Base-by-base conservation (phyloP, 176 grass and related monocot species). In the Elaeis guineensis region DNA sequence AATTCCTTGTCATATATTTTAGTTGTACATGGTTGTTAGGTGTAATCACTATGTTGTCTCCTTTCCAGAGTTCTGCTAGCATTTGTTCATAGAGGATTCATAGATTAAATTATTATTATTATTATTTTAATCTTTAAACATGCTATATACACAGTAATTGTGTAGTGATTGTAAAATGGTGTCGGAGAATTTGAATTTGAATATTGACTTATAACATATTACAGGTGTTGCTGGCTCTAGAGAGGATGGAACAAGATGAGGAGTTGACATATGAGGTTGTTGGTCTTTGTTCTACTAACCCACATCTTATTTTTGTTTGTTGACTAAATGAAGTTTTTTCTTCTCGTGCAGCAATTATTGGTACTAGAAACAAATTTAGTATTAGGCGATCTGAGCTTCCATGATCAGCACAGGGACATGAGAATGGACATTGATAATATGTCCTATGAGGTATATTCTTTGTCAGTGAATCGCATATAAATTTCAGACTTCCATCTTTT, bases 391-490 rank as follows among this genome's bases (percentile, higher is more conserved):
- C 72, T 92, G 50, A 80, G 70, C 54, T 85, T 91, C 70, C 61
- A 80, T 29, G 93, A 97, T 69, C 78, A 78, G 71, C 78, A 91
- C 20, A 85, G 85, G 72, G 93, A 92, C 48, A 76, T 91, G 93
- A 82, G 87, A 75, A 83, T 91, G 93, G 84, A 91, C 80, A 97
- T 97, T 14, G 93, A 97, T 64, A 80, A 80, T 63, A 89, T 91
- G 93, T 91, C 93, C 9, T 97, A 97, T 67, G 92, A 97, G 92
- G 92, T 90, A 88, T 50, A 57, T 61, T 17, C 66, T 49, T 16
- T 23, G 63, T 50, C 57, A 63, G 6, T 63, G 5, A 6, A 30
- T 30, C 62, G 12, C 61, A 54, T 25, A 0, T 9, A 25, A 29
- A 16, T 1, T 61, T 44, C 9, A 44, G 35, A 44, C 35, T 39